A percentile compares a stretch with the other conserved stretches of the same genome.
Evolutionary conservation across 257 asterid species (phyloP).

Genomic region (Solanum gracilifrons): DNA sequence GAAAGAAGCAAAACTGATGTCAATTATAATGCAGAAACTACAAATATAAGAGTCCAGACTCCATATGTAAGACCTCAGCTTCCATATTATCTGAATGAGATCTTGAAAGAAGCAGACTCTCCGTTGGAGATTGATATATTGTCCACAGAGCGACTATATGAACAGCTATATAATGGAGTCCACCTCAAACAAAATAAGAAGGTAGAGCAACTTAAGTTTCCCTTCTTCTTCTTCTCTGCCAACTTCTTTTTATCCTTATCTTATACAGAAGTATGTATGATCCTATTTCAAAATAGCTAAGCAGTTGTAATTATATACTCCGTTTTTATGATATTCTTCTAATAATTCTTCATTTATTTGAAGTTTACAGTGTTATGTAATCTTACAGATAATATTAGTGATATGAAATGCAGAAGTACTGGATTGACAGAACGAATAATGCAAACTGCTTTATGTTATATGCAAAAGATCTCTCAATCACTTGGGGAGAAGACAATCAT

Average conservation of each 20-base stretch:
- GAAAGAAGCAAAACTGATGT: not conserved
- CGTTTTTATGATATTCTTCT: not conserved
- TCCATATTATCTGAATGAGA: conserved; percentile 17
- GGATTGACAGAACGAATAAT: conserved; percentile 40
- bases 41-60: conserved; percentile 1
- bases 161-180: conserved; percentile 42
- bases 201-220: conserved; percentile 23
- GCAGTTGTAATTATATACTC: not conserved
- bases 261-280: not conserved
- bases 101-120: conserved; percentile 46
- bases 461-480: conserved; percentile 53
- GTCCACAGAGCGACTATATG: conserved; percentile 25
- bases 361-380: not conserved
- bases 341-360: not conserved
- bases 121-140: conserved; percentile 20
- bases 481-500: conserved; percentile 48
- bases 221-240: not conserved
- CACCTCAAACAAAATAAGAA: conserved; percentile 48
- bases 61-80: conserved; percentile 19
- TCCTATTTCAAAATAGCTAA: not conserved
- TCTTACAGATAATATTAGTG: not conserved
- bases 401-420: conserved; percentile 46
- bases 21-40: conserved; percentile 7
- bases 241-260: not conserved
- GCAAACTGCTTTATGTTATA: conserved; percentile 54